phyloP scores from a whole-genome alignment of 2,329 filamentous ascomycete species.

The Didymella arachidicola region DNA sequence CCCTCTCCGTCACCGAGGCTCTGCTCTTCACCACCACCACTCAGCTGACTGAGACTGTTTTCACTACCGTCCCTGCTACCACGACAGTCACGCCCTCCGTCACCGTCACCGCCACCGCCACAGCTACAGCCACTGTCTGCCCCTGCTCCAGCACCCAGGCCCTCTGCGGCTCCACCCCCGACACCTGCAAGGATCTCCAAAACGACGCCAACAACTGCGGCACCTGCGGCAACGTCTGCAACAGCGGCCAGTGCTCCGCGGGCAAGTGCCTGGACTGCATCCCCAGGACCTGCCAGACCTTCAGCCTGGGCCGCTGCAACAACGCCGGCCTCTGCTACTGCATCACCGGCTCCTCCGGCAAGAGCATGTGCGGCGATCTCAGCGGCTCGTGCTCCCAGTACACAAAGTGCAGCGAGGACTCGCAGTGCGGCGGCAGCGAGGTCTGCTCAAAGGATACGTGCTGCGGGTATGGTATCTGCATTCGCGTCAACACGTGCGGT shows the following conservation, averaged over 20 bases:
- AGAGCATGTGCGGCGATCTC: slow-evolving; percentile 1
- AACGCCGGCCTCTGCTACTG: slow-evolving; percentile 1
- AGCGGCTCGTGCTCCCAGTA: background rate
- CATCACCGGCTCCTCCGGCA: background rate
- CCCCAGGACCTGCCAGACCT: slow-evolving; percentile 1
- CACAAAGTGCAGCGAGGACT: background rate
- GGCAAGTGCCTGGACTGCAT: slow-evolving; percentile 8
- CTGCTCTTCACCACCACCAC: slow-evolving; percentile 10
- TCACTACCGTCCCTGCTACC: slow-evolving; percentile 9
- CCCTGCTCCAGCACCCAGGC: slow-evolving; percentile 12
- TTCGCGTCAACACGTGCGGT: slow-evolving; percentile 4
- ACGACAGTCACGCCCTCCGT: slow-evolving; percentile 17
- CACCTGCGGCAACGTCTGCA: slow-evolving; percentile 19
- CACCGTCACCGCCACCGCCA: slow-evolving; percentile 16
- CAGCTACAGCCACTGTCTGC: slow-evolving; percentile 17
- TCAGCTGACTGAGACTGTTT: slow-evolving; percentile 12
- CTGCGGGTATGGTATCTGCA: slow-evolving; percentile 13
- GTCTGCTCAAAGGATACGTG: slow-evolving; percentile 16
- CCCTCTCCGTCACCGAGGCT: slow-evolving; percentile 10
- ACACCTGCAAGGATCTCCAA: slow-evolving; percentile 21
- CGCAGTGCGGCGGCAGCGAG: slow-evolving; percentile 2
- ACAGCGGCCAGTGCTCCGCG: slow-evolving; percentile 5
- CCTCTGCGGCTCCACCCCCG: slow-evolving; percentile 14
- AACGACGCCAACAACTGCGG: slow-evolving; percentile 19
- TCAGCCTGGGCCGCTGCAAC: background rate